Base-by-base conservation (phyloP, 1,284 basidiomycete genomes). In the Apiotrichum gamsii region DNA sequence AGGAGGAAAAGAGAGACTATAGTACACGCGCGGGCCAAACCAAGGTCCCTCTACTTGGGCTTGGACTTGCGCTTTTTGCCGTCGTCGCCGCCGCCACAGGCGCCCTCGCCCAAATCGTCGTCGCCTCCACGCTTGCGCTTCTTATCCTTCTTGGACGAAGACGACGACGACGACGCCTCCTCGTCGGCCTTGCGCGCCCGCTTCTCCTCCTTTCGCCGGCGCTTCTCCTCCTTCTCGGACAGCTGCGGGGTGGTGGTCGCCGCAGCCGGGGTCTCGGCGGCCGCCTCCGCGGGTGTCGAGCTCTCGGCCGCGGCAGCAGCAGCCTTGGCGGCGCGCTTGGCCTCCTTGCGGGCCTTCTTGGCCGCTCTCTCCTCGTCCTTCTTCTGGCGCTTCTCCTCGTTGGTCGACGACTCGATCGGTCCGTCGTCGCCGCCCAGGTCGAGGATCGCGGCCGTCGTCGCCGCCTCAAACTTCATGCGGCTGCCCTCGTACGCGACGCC, bases 401-500 rank as follows among this genome's bases (percentile, higher is more conserved):
- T 34, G 11, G 51, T 55, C 24, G 25, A 32, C 16, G 18, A 3
- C 47, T 35, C 3, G 40, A 21, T 15, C 23, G 39, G 41, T 32
- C 25, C 11, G 25, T 53, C 51, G 16, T 54, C 45, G 3, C 37
- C 47, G 15, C 52, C 52, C 16, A 54, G 47, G 31, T 54, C 48
- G 28, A 16, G 41, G 15, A 53, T 32, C 20, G 31, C 37, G n/a
- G 33, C 15, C 13, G 40, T 36, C 29, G 44, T 21, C 5, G 35
- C 51, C 49, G 60, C 59, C n/a, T 52, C 51, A 37, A 70, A 70
- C 19, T 40, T 42, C 56, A 61, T 51, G 52, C 61, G 62, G 35
- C 47, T 57, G 2, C 68, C 68, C 51, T 67, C 64, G 62, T 62
- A 69, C 5, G 41, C 58, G 11, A 57, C 57, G 14, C 64, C 64